Percentiles rank a stretch among this genome's conserved stretches.
These are phyloP conservation scores for Taiwanofungus camphoratus DNA, from an alignment of 1,284 basidiomycete genomes.

Conservation along the genomic window DNA sequence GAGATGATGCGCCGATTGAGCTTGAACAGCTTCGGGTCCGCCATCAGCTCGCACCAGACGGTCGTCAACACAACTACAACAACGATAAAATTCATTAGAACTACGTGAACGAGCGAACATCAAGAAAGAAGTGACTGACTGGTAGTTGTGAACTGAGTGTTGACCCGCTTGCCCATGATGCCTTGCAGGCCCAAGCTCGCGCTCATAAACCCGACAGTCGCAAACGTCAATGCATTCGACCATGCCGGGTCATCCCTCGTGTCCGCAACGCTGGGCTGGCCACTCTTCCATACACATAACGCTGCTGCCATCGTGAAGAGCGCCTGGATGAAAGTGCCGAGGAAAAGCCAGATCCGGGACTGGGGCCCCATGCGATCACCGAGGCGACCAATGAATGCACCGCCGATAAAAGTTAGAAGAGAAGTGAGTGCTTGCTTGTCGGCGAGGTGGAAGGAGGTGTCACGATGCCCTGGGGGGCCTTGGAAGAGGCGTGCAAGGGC, in stretches of 20 bases:
- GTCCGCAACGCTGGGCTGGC: constrained; percentile 48
- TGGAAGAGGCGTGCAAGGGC: constrained; percentile 64
- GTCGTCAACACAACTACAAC: constrained; percentile 63
- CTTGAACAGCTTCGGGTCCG: constrained; percentile 68
- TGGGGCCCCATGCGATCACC: constrained; percentile 67
- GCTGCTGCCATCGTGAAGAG: constrained; percentile 71
- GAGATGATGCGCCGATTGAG: constrained; percentile 45
- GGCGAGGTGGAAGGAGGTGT: constrained; percentile 62
- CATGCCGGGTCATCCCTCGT: constrained; percentile 60
- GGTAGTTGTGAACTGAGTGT: constrained; percentile 75
- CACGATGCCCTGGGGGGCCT: constrained; percentile 38
- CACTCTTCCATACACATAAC: constrained; percentile 60
- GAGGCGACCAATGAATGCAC: constrained; percentile 67
- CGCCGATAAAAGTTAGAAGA: constrained; percentile 66
- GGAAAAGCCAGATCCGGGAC: constrained; percentile 70
- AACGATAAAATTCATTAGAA: not conserved
- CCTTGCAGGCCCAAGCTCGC: constrained; percentile 77
- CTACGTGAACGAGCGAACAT: constrained; percentile 1
- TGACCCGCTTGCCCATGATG: constrained; percentile 78
- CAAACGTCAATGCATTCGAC: constrained; percentile 60
- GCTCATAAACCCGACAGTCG: constrained; percentile 70
- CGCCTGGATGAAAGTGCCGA: constrained; percentile 69
- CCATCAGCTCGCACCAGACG: constrained; percentile 82
- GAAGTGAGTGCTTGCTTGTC: constrained; percentile 82
- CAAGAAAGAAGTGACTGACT: constrained; percentile 41